Base-by-base conservation (phyloP, 2,329 filamentous ascomycete genomes). In the Seiridium cupressi region DNA sequence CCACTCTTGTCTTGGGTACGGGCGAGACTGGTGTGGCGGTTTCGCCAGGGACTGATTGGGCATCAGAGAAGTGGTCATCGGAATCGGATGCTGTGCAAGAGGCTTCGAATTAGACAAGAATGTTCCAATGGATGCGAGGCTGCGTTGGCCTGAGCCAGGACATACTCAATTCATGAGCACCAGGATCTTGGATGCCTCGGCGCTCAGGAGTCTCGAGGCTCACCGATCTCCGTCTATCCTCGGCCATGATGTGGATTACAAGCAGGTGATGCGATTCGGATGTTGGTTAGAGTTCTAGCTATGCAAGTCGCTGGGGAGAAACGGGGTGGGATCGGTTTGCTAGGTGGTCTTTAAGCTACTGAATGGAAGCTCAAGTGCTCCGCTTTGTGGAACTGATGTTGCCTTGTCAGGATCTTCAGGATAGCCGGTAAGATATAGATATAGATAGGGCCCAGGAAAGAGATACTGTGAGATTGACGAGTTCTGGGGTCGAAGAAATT, bases 1-100 rank as follows among this genome's bases (percentile, higher is more conserved):
- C 84, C 40, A 87, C 79, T 58, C 84, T 75, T 32, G 83, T 86
- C 63, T 77, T 81, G n/a, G 84, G 86, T 58, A 87, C 81, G 26
- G 84, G 82, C 11, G 83, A 83, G 62, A 70, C 73, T 46, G 72
- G 68, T 5, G 72, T 74, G 7, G 75, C 77, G 70, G 73, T 83
- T 44, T 65, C 64, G 9, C 55, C 65, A 67, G 73, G 60, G 70
- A 77, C 59, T 32, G 85, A 87, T 58, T 84, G 84, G 40, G 87
- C 87, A 70, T 90, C 87, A 55, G 84, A 89, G 73, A 88, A 90
- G 74, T 89, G 87, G 65, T 90, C 87, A 51, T 89, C 87, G 35
- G 85, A 88, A 63, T 89, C 87, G 54, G 86, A 88, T 36, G 57
- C 57, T 59, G 48, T 10, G 18, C 13, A 36, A 38, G 34, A 13